Evolutionary conservation across 2,329 filamentous ascomycete species (phyloP).

Genomic region (Leptographium radiaticola): DNA sequence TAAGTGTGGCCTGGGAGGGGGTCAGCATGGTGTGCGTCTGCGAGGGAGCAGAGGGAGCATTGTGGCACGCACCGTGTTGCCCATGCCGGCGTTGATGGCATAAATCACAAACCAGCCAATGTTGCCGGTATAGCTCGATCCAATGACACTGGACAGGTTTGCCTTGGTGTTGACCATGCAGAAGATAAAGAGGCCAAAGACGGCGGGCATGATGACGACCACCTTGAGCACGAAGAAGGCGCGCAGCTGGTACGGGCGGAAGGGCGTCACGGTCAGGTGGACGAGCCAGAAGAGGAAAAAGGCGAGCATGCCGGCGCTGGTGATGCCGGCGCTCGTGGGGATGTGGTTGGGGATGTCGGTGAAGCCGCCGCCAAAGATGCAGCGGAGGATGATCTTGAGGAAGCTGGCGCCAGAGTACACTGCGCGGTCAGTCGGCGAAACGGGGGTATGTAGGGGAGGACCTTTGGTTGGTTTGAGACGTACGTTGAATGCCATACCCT

Average conservation of each 20-base stretch:
- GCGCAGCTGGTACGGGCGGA: conserved; percentile 29
- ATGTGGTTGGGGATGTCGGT: conserved; percentile 24
- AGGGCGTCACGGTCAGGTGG: conserved; percentile 15
- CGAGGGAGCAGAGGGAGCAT: not conserved
- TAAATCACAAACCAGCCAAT: conserved; percentile 23
- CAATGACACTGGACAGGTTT: conserved; percentile 16
- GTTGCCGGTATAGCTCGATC: conserved; percentile 8
- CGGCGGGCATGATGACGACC: conserved; percentile 22
- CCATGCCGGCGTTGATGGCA: conserved; percentile 25
- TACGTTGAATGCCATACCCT: conserved; percentile 17
- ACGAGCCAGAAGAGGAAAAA: conserved; percentile 14
- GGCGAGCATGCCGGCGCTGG: conserved; percentile 10
- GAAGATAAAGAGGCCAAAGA: conserved; percentile 19
- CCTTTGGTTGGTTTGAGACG: not conserved
- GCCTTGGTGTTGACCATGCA: conserved; percentile 26
- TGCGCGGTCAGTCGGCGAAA: not conserved
- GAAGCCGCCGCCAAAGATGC: conserved; percentile 20
- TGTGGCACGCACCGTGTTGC: conserved; percentile 12
- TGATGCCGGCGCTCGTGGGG: conserved; percentile 15
- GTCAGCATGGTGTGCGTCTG: not conserved
- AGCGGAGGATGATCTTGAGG: conserved; percentile 12
- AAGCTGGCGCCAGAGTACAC: conserved; percentile 11
- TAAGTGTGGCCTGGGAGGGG: conserved; percentile 12
- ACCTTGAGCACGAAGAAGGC: conserved; percentile 31
- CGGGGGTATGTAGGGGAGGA: not conserved